phyloP scores from a whole-genome alignment of 2,329 filamentous ascomycete species.

The Ustulina deusta region DNA sequence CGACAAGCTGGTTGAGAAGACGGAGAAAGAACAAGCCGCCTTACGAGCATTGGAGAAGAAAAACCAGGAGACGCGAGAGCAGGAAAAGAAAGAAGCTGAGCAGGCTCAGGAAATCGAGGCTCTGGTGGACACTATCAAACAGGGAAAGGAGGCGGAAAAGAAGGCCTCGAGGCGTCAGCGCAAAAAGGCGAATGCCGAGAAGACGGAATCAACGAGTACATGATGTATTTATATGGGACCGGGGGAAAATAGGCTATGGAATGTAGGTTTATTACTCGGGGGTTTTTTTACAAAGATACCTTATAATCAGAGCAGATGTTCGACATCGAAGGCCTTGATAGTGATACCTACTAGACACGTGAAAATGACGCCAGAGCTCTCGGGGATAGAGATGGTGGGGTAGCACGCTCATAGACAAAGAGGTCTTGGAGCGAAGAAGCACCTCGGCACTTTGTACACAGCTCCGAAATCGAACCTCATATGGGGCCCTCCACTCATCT shows the following conservation, averaged over 20 bases:
- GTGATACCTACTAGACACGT: constrained; percentile 32
- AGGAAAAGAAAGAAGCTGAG: constrained; percentile 50
- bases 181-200: constrained; percentile 48
- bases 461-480: constrained; percentile 13
- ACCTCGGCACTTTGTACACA: constrained; percentile 36
- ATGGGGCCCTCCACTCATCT: constrained; percentile 3
- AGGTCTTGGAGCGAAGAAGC: constrained; percentile 2
- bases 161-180: constrained; percentile 49
- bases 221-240: constrained; percentile 13
- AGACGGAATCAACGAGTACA: constrained; percentile 28
- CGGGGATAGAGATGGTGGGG: constrained; percentile 26
- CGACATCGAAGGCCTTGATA: not conserved
- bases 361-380: constrained; percentile 42
- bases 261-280: constrained; percentile 17
- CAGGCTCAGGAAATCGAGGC: constrained; percentile 49
- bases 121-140: constrained; percentile 49
- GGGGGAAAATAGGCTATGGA: constrained; percentile 13
- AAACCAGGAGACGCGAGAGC: constrained; percentile 51
- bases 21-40: constrained; percentile 81
- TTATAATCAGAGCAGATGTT: not conserved
- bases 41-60: constrained; percentile 57
- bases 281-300: not conserved
- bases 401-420: constrained; percentile 3
- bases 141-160: constrained; percentile 52
- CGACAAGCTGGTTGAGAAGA: constrained; percentile 82